phyloP scores from a whole-genome alignment of 139 green algal species.

The Micromonas commoda region DNA sequence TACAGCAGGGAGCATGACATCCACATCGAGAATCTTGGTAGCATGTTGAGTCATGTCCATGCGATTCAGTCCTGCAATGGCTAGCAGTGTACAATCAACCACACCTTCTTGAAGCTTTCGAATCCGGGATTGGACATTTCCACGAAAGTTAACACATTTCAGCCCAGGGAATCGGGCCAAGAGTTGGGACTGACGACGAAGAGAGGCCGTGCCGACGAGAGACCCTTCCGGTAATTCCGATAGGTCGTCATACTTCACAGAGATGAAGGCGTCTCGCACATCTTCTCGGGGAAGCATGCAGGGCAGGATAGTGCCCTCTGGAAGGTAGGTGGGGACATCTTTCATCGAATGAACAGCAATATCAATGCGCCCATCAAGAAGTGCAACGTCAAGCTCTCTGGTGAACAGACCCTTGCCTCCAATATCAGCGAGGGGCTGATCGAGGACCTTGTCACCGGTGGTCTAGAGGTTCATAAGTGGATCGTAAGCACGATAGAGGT shows the following conservation, averaged over 20 bases:
- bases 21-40: conserved; percentile 72
- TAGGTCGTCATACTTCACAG: conserved; percentile 61
- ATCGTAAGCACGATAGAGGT: no score
- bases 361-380: conserved; percentile 87
- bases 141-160: conserved; percentile 95
- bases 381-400: conserved; percentile 97
- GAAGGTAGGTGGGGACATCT: conserved; percentile 98
- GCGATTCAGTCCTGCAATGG: conserved; percentile 89
- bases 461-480: conserved; percentile 57
- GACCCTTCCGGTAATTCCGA: conserved; percentile 79
- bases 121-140: conserved; percentile 94
- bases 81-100: conserved; percentile 85
- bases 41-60: conserved; percentile 90
- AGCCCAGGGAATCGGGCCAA: conserved; percentile 79
- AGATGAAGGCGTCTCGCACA: conserved; percentile 97
- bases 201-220: conserved; percentile 80
- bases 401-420: conserved; percentile 99
- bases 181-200: conserved; percentile 91
- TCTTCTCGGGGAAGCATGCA: conserved; percentile 98
- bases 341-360: conserved; percentile 99
- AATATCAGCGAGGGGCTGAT: conserved; percentile 95
- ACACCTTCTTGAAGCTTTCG: conserved; percentile 91
- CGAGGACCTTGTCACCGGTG: conserved; percentile 98
- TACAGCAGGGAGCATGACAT: conserved; percentile 95
- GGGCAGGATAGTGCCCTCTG: conserved; percentile 84